phyloP scores from a whole-genome alignment of 148 eudicot species.

The Fallopia convolvulus region DNA sequence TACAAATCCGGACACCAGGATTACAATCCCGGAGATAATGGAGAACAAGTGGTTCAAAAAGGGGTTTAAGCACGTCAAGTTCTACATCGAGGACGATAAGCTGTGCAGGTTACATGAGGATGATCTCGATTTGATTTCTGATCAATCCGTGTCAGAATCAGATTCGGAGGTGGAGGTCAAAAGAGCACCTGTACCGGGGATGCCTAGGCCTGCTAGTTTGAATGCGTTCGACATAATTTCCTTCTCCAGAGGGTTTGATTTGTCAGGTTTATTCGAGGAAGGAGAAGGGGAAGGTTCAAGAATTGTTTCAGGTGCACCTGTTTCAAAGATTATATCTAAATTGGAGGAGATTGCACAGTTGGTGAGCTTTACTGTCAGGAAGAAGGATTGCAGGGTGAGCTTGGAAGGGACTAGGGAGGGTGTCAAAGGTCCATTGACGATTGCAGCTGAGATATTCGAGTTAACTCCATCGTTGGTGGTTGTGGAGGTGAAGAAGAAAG shows the following conservation, averaged over 20 bases:
- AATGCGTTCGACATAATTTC: constrained; percentile 84
- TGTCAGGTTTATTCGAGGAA: constrained; percentile 72
- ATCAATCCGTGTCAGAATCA: constrained; percentile 30
- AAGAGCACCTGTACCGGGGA: constrained; percentile 26
- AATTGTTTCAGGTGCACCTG: constrained; percentile 59
- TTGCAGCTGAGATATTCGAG: constrained; percentile 74
- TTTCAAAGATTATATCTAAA: constrained; percentile 51
- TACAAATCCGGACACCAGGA: constrained; percentile 42
- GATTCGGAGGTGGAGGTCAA: constrained; percentile 41
- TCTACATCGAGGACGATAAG: constrained; percentile 63
- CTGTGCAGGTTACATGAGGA: constrained; percentile 33
- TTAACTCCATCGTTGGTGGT: constrained; percentile 57
- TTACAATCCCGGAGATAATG: constrained; percentile 56
- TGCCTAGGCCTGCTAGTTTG: constrained; percentile 63
- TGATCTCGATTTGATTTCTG: constrained; percentile 30
- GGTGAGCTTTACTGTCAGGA: constrained; percentile 63
- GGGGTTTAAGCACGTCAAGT: constrained; percentile 49
- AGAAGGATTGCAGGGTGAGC: constrained; percentile 63
- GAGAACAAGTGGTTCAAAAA: constrained; percentile 54
- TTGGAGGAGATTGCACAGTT: constrained; percentile 75
- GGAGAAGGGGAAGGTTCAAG: constrained; percentile 42
- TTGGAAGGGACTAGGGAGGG: constrained; percentile 68
- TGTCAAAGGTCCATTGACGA: constrained; percentile 51
- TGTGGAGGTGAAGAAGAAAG: constrained; percentile 68
- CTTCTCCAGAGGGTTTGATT: constrained; percentile 56